These are phyloP conservation scores for Eucalyptus decipiens DNA, from an alignment of 345 rosid species.

Conservation along the genomic window DNA sequence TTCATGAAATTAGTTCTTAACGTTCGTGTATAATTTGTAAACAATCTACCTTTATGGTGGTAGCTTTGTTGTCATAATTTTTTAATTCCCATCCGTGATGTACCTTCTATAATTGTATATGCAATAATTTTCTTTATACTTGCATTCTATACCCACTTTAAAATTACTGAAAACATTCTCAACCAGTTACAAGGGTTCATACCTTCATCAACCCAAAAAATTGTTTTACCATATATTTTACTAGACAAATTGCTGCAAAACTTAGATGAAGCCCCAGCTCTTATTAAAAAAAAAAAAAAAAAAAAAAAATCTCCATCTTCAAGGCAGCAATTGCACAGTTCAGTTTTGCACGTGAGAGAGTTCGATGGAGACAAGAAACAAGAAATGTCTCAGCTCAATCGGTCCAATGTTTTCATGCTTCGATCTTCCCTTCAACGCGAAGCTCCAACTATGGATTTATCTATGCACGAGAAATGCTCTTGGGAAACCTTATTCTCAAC, in stretches of 20 bases:
- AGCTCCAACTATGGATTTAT: not conserved
- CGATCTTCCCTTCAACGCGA: not conserved
- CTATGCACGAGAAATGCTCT: not conserved
- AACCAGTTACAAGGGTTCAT: not conserved
- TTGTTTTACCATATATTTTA: not conserved
- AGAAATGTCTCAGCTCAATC: too few species aligned
- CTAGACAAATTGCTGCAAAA: not conserved
- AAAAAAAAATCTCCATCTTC: too few species aligned
- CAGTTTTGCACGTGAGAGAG: too few species aligned
- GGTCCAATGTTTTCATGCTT: too few species aligned
- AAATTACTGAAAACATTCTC: not conserved
- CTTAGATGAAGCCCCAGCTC: too few species aligned
- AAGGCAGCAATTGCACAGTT: too few species aligned
- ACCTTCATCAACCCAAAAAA: not conserved
- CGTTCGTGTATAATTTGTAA: accelerated
- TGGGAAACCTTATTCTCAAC: not conserved
- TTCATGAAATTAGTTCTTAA: not conserved
- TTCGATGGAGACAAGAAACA: too few species aligned
- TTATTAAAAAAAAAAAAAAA: too few species aligned
- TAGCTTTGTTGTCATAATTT: not conserved
- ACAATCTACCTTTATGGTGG: not conserved
- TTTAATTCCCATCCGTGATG: not conserved
- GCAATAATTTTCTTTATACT: not conserved
- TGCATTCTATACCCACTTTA: not conserved
- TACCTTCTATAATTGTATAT: not conserved